Conservation (phyloP, 345 rosid species). For the Citrus medica region DNA sequence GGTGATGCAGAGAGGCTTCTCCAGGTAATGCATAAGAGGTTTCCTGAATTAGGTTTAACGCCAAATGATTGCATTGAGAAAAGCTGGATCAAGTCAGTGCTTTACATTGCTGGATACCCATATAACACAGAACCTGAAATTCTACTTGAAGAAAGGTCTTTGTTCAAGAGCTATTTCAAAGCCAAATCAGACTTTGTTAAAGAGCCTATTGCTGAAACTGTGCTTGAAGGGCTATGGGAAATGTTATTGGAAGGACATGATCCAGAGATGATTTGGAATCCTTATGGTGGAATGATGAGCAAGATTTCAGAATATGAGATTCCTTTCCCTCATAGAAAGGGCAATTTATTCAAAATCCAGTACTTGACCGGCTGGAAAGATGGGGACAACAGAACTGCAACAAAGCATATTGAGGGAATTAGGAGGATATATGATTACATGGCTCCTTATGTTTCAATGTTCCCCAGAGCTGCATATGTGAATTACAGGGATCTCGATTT, state of each 20-base stretch:
- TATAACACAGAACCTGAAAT: background rate
- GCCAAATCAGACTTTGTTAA: conserved; percentile 9
- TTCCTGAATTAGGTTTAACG: background rate
- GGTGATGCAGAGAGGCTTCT: background rate
- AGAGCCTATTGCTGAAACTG: background rate
- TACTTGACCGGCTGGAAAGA: conserved; percentile 1
- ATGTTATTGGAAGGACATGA: background rate
- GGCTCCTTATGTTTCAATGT: conserved; percentile 3
- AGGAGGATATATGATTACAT: conserved; percentile 13
- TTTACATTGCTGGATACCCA: conserved; percentile 4
- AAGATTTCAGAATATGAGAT: background rate
- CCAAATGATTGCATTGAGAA: background rate
- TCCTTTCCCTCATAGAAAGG: background rate
- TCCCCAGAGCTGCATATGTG: background rate
- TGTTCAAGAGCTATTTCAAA: background rate
- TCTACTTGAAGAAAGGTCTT: background rate
- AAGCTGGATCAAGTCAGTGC: conserved; percentile 1
- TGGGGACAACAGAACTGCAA: background rate
- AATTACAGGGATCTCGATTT: background rate
- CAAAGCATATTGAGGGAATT: conserved; percentile 9
- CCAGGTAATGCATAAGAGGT: background rate
- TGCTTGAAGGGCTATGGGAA: background rate
- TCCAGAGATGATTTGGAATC: background rate
- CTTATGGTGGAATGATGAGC: too few relatives aligned
- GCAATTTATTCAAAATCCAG: conserved; percentile 2